These are phyloP conservation scores for Erysimum cheiranthoides DNA, from an alignment of 345 rosid genomes.

Conservation along the genomic window DNA sequence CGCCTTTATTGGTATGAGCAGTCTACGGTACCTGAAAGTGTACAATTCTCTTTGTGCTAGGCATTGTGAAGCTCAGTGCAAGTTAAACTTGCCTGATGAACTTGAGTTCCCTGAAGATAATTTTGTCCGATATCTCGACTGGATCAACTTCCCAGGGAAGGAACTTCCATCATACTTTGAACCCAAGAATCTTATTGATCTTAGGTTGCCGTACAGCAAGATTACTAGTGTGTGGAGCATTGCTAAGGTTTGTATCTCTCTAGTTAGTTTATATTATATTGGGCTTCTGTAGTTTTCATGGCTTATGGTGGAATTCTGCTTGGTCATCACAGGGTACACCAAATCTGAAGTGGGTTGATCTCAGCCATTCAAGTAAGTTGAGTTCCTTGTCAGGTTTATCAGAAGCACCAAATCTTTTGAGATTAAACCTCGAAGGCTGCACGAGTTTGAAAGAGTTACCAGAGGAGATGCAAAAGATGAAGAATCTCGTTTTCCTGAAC, in stretches of 20 bases:
- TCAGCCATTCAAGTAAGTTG: constrained; percentile 22
- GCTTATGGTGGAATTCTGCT: not conserved
- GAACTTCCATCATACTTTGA: constrained; percentile 42
- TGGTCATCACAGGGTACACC: constrained; percentile 29
- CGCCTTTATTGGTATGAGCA: constrained; percentile 33
- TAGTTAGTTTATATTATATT: not conserved
- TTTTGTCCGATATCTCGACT: constrained; percentile 24
- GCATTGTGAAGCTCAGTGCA: not conserved
- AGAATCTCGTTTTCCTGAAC: constrained; percentile 8
- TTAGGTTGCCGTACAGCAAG: constrained; percentile 31
- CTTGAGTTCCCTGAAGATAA: constrained; percentile 21
- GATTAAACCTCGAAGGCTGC: constrained; percentile 39
- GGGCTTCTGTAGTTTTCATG: not conserved
- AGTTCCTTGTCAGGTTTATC: constrained; percentile 18
- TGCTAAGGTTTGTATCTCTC: constrained; percentile 20
- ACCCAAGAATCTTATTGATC: constrained; percentile 33
- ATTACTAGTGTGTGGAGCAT: constrained; percentile 29
- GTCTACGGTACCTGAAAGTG: constrained; percentile 40
- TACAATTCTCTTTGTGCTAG: not conserved
- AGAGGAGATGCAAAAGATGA: constrained; percentile 9
- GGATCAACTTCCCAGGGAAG: constrained; percentile 30
- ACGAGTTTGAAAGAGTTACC: constrained; percentile 19
- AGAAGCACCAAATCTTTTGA: constrained; percentile 26
- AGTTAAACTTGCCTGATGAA: constrained; percentile 6
- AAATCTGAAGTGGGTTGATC: constrained; percentile 39